phyloP scores from a whole-genome alignment of 306 rosid species.

The Cicer bijugum region DNA sequence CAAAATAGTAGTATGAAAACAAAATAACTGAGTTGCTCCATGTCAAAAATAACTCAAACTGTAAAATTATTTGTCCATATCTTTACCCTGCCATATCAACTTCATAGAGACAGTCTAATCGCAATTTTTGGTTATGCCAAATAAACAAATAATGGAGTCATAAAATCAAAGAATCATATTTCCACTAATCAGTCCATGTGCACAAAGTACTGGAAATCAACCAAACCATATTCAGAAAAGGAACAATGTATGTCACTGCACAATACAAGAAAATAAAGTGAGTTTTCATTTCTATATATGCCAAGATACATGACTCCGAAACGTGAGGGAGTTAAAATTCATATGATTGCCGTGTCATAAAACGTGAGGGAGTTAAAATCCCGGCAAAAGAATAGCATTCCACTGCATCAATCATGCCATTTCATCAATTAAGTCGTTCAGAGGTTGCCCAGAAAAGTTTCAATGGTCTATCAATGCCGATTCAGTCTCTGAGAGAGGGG shows the following conservation, averaged over 20 bases:
- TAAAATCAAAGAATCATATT: constrained; percentile 38
- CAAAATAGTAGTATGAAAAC: background rate
- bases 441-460: constrained; percentile 46
- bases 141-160: constrained; percentile 13
- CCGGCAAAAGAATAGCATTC: constrained; percentile 47
- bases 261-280: constrained; percentile 38
- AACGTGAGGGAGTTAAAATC: constrained; percentile 46
- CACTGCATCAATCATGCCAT: constrained; percentile 42
- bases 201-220: constrained; percentile 40
- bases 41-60: background rate
- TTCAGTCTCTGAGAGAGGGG: constrained; percentile 95
- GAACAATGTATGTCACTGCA: constrained; percentile 32
- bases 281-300: constrained; percentile 46
- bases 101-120: background rate
- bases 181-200: constrained; percentile 32
- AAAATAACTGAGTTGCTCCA: too few species aligned
- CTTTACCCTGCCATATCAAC: background rate
- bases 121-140: background rate
- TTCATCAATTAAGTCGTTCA: constrained; percentile 32
- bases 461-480: constrained; percentile 93
- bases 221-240: constrained; percentile 30
- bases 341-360: constrained; percentile 49
- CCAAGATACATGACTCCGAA: constrained; percentile 50
- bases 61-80: background rate
- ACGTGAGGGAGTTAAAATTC: constrained; percentile 44